Evolutionary conservation across 495 filamentous ascomycete genomes (phyloP).

Genomic region (Aspergillus asperescens): DNA sequence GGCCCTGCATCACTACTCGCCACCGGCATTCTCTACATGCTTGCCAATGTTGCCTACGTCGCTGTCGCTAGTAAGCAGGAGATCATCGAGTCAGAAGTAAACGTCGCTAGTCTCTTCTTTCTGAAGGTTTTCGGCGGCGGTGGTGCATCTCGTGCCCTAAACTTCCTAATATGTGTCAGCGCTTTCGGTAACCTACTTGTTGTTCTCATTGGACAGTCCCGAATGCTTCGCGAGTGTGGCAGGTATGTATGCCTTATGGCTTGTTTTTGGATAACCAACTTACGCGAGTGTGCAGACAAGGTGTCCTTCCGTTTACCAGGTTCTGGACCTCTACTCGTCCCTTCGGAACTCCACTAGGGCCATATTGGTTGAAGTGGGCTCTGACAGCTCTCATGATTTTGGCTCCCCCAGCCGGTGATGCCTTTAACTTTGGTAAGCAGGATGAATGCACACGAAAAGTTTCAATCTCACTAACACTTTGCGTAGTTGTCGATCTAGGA

Average conservation of each 20-base stretch:
- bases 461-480: neutral
- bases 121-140: slow-evolving; percentile 52
- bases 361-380: slow-evolving; percentile 54
- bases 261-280: neutral
- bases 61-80: slow-evolving; percentile 51
- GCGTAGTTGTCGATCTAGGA: slow-evolving; percentile 48
- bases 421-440: slow-evolving; percentile 53
- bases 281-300: slow-evolving; percentile 44
- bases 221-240: slow-evolving; percentile 58
- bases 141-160: slow-evolving; percentile 48
- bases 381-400: slow-evolving; percentile 61
- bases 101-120: slow-evolving; percentile 57
- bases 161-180: slow-evolving; percentile 57
- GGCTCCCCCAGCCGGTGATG: slow-evolving; percentile 61
- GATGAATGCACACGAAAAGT: neutral
- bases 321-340: slow-evolving; percentile 62
- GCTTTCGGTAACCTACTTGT: slow-evolving; percentile 61
- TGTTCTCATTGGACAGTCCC: slow-evolving; percentile 52
- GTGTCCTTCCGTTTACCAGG: slow-evolving; percentile 55
- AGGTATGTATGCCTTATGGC: slow-evolving; percentile 18
- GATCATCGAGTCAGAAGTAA: slow-evolving; percentile 46
- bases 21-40: slow-evolving; percentile 51
- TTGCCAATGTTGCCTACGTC: slow-evolving; percentile 61
- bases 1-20: slow-evolving; percentile 46
- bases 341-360: slow-evolving; percentile 57